Base-by-base conservation (phyloP, 2,329 filamentous ascomycete genomes). In the Leptoxyphium fumago region DNA sequence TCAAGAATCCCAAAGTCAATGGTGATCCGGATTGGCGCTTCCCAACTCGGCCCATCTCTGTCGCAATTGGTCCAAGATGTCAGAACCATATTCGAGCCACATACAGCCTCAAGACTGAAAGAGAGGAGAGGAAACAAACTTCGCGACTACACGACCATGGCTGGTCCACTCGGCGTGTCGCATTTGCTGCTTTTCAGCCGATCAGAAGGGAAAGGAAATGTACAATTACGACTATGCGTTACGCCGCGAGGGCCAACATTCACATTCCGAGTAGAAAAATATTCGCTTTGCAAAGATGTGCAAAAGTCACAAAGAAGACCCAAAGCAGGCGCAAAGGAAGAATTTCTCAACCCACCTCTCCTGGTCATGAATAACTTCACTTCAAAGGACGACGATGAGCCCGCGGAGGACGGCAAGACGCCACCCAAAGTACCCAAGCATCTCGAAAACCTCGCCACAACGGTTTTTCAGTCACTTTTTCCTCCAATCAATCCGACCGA, bases 281-380 rank as follows among this genome's bases (percentile, higher is more conserved):
- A 98, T 63, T 94, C 87, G 30, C 72, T 98, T 2, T 85, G 82
- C 65, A 94, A 91, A 63, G 91, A 98, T 61, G 80, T 98, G 2
- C 75, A 83, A 54, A 82, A 78, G 59, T 79, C 85, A 11, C 78
- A 93, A 67, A 86, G 83, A 63, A 83, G 86, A 54, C 86, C 89
- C 8, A 78, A 80, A 58, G 82, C 80, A 40, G 81, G 82, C 40
- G 85, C 83, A 50, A 89, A 57, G 40, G 58, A 89, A 61, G 86
- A 94, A 61, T 94, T 85, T 56, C 72, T 83, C 45, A 86, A 80
- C 38, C 80, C 91, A 6, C 91, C 91, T 49, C 66, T 96, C 77
- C 75, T 98, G 39, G 91, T 98, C 52, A 96, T 98, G 91, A 98
- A 98, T 68, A 95, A 94, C 64, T 94, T 98, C 64, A 76, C 77